Evolutionary conservation across 169 alveolate species (phyloP).

Genomic region (Cryptosporidium felis): DNA sequence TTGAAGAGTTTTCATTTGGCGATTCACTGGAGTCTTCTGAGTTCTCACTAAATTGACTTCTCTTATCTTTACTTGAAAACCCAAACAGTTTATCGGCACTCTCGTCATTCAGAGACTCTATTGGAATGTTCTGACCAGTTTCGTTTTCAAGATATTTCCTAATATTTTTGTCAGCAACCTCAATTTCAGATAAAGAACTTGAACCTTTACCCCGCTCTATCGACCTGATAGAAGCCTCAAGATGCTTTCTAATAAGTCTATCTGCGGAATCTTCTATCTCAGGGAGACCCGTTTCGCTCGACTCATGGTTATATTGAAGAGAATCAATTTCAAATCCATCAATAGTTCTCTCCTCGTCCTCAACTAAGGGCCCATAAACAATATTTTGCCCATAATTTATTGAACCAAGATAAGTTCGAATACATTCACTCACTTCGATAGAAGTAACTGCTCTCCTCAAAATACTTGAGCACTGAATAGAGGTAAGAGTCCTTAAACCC

Average conservation of each 20-base stretch:
- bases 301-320: not conserved
- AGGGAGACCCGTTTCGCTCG: no score
- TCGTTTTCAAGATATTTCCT: not conserved
- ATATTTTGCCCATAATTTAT: slow-evolving; percentile 32
- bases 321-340: slow-evolving; percentile 16
- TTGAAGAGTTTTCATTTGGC: no score
- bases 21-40: not conserved
- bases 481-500: slow-evolving; percentile 15
- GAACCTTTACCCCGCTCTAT: not conserved
- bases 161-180: not conserved
- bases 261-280: not conserved
- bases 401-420: slow-evolving; percentile 24
- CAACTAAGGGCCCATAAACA: slow-evolving; percentile 16
- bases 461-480: slow-evolving; percentile 48
- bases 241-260: slow-evolving; percentile 4
- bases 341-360: slow-evolving; percentile 34
- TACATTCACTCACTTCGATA: slow-evolving; percentile 48
- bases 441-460: slow-evolving; percentile 8
- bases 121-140: not conserved
- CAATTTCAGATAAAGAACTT: not conserved
- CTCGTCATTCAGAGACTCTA: not conserved
- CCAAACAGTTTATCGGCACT: no score
- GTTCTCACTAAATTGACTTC: slow-evolving; percentile 16
- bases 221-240: not conserved
- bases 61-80: not conserved